A percentile compares a stretch with the other conserved stretches of the same genome.
Conservation (phyloP, 2,329 filamentous ascomycete genomes). For the Fusarium verticillioides region DNA sequence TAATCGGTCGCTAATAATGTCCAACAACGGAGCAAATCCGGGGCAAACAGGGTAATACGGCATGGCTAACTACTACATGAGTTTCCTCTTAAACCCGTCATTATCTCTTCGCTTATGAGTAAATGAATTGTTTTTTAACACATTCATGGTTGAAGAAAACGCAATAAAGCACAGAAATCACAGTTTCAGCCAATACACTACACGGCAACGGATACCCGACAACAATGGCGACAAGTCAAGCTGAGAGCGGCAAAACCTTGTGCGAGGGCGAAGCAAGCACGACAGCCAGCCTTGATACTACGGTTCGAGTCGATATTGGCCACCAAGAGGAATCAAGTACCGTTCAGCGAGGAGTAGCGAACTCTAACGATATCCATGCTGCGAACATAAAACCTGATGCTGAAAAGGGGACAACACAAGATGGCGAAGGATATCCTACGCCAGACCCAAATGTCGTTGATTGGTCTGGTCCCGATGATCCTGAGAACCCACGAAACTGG, state of each 20-base stretch:
- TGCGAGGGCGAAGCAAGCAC: background rate
- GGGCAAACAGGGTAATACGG: background rate
- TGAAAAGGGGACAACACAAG: rapidly evolving
- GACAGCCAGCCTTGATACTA: rapidly evolving
- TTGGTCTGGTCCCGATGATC: background rate
- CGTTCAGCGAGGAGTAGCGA: background rate
- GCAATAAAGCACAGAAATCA: background rate
- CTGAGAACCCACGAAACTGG: background rate
- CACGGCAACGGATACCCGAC: rapidly evolving
- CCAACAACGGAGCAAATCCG: background rate
- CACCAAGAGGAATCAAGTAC: background rate
- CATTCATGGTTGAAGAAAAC: too few species aligned
- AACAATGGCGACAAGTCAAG: background rate
- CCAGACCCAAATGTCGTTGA: background rate
- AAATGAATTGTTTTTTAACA: too few species aligned
- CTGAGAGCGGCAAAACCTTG: rapidly evolving
- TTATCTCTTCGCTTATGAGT: background rate
- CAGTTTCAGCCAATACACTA: background rate
- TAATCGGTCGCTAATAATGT: background rate
- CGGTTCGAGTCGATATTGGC: too few species aligned
- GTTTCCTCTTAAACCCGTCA: rapidly evolving
- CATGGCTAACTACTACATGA: background rate
- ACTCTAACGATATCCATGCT: background rate
- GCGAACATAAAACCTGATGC: rapidly evolving
- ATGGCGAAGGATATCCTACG: too few species aligned